Base-by-base conservation (phyloP, 1,284 basidiomycete species). In the Moesziomyces sp. region DNA sequence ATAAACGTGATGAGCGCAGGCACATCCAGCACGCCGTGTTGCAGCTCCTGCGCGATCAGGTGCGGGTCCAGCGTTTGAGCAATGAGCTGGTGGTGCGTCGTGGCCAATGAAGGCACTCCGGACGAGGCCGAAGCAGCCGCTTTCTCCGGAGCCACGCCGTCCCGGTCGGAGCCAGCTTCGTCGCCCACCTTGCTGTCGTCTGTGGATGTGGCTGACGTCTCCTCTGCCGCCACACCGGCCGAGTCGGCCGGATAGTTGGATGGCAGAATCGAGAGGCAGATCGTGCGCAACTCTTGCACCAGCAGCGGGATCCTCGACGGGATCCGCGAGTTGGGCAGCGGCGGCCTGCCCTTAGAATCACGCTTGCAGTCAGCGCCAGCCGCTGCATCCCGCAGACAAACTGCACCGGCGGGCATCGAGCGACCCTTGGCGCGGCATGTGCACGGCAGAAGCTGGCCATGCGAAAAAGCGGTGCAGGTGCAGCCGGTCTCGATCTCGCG, bases 401-500 rank as follows among this genome's bases (percentile, higher is more conserved):
- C 19, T 18, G 18, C 46, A n/a, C 45, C 54, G 14, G 24, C 38
- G 23, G 23, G 51, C 23, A 48, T 52, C 46, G 38, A n/a, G 24
- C 59, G 55, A 35, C 52, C 44, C 48, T 59, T 64, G 10, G 58
- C 58, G 47, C 51, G 51, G 66, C 66, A 77, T 44, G 84, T 90
- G 70, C 81, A 74, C 24, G 68, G 71, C 67, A 80, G 44, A 44
- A 74, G 46, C 50, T 58, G 64, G 23, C 66, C 66, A 18, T 77
- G 73, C 11, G 69, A 89, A 78, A 93, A 91, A 26, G 92, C 89
- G 52, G 91, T 88, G 84, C 93, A 96, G 1, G 92, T 93, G 85
- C 94, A 97, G 0, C 91, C 91, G 0, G 85, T 86, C 79, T 92
- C 89, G 47, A 95, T 87, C 86, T 97, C 94, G 49, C 89, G 89